A percentile compares a stretch with the other conserved stretches of the same genome.
Conservation (phyloP, 108 stramenopile genomes). For the Hondaea fermentalgiana region DNA sequence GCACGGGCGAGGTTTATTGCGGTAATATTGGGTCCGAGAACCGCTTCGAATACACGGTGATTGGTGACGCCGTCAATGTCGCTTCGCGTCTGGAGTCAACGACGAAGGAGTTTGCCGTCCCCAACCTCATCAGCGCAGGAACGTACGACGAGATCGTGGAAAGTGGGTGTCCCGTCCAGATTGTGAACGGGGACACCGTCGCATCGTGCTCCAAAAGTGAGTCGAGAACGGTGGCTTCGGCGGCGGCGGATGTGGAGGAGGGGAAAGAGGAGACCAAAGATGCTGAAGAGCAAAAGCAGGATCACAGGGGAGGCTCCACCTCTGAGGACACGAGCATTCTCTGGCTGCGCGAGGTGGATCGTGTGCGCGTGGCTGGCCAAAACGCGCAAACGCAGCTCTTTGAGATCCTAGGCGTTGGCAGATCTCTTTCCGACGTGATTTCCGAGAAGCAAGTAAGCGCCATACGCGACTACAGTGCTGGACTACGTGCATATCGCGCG, state of each 20-base stretch:
- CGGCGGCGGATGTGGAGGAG: not conserved
- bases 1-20: constrained; percentile 3
- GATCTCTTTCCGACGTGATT: not conserved
- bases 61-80: not conserved
- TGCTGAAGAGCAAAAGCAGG: not conserved
- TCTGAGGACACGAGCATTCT: not conserved
- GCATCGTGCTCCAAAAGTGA: not conserved
- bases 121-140: not conserved
- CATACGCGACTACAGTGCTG: not conserved
- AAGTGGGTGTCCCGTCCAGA: not conserved
- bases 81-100: not conserved
- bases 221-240: not conserved
- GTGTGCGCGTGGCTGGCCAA: not conserved
- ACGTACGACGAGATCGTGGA: not conserved
- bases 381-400: not conserved
- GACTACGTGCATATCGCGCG: not conserved
- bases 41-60: not conserved
- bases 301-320: not conserved
- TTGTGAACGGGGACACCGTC: not conserved
- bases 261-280: not conserved
- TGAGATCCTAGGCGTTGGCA: not conserved
- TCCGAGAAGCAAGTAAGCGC: not conserved
- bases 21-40: constrained; percentile 10
- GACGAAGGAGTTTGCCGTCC: not conserved
- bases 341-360: not conserved